phyloP scores from a whole-genome alignment of 1,284 basidiomycete genomes.

The Violaceomyces palustris region DNA sequence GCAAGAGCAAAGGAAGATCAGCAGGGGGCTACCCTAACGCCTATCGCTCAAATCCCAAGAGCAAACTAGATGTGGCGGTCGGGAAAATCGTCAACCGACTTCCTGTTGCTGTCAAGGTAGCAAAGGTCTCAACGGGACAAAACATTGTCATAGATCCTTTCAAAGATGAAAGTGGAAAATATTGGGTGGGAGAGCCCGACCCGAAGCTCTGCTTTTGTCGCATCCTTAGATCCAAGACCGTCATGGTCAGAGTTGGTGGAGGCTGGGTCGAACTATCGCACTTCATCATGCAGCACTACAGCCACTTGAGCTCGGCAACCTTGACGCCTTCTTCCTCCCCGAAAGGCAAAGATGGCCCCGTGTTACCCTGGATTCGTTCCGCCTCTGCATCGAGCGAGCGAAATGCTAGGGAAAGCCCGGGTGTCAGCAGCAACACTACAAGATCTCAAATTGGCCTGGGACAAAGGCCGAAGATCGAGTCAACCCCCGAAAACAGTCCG shows the following conservation, averaged over 20 bases:
- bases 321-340: too few species aligned
- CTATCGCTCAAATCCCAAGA: conserved; percentile 79
- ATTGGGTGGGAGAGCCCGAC: conserved; percentile 48
- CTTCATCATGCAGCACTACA: conserved; percentile 29
- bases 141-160: background rate
- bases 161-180: conserved; percentile 33
- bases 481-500: too few species aligned
- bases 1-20: background rate
- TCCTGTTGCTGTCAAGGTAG: conserved; percentile 58
- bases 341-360: too few species aligned
- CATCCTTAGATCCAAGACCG: conserved; percentile 42
- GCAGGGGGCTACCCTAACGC: conserved; percentile 39
- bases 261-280: conserved; percentile 51
- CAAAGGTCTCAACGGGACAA: conserved; percentile 2
- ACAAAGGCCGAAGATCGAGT: too few species aligned
- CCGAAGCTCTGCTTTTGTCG: conserved; percentile 47
- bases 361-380: too few species aligned
- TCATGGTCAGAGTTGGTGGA: conserved; percentile 52
- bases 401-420: too few species aligned
- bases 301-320: conserved; percentile 6
- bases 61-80: conserved; percentile 83
- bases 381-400: too few species aligned
- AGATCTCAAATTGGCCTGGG: too few species aligned
- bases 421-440: too few species aligned
- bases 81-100: conserved; percentile 83